Evolutionary conservation across 2,329 filamentous ascomycete genomes (phyloP), one percentile per base, ranked within the genome.

Genomic region (Fusarium begoniae): DNA sequence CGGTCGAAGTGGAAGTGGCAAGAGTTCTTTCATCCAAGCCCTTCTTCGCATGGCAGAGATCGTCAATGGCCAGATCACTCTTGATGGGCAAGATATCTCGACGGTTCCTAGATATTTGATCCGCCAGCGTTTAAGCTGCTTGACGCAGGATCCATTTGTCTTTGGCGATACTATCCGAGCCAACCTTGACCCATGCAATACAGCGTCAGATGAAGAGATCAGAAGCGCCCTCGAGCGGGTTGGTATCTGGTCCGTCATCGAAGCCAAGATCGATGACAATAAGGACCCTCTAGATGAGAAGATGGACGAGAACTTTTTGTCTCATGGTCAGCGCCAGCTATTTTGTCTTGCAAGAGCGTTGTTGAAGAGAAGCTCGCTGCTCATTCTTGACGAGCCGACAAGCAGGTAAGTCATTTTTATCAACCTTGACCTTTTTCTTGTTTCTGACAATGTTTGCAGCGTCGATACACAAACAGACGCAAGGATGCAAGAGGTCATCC

Each of bases 131-230:
- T 77, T 89, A 15, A 85, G 85, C 45, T 84, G 83, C 13, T 77
- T 89, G 24, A 86, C 88, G 1, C 88, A 90, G 79, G 88, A 90
- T 40, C 83, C 86, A 0, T 84, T 89, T 61, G 82, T 88, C 24
- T 82, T 90, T 30, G 82, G 83, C 4, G 86, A 86, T 22, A 86
- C 81, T 0, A 80, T 90, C 2, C 83, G 86, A 2, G 80, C 82
- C n/a, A 90, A 90, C 53, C 80, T 86, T 2, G 87, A 89, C 66
- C 87, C 88, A 1, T 75, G 79, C 3, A 73, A 72, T 1, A 74
- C 75, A 11, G 79, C 79, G 48, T 79, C 82, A 3, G 84, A 89
- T 55, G 81, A 82, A 5, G 79, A 79, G 2, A 85, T 89, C 57
- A 81, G 83, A 44, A 72, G 78, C 5, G 86, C 85, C 0, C 79